These are phyloP conservation scores for Artemisia tridentata DNA, from an alignment of 129 eudicot genomes.

Conservation along the genomic window DNA sequence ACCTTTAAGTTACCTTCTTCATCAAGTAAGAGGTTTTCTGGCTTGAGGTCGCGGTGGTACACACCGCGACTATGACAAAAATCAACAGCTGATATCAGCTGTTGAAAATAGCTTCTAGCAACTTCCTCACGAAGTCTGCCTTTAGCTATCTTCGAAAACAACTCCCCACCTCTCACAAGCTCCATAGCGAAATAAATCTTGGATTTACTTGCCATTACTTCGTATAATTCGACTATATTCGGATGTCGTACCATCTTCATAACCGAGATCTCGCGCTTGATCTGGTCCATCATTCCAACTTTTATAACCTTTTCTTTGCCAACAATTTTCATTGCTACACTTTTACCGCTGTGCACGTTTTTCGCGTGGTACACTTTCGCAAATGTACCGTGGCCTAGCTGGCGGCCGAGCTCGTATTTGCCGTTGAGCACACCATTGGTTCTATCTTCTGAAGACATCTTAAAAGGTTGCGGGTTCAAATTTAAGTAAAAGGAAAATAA, in stretches of 20 bases:
- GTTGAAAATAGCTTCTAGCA: conserved; percentile 43
- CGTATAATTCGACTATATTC: conserved; percentile 36
- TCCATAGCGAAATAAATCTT: conserved; percentile 48
- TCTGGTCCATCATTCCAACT: conserved; percentile 44
- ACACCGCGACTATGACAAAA: conserved; percentile 43
- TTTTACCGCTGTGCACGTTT: conserved; percentile 34
- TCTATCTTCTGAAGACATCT: conserved; percentile 20
- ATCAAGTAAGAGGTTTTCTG: conserved; percentile 32
- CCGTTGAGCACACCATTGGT: conserved; percentile 30
- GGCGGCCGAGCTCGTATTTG: conserved; percentile 43
- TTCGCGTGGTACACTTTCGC: conserved; percentile 41
- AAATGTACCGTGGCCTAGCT: conserved; percentile 38
- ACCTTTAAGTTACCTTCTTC: conserved; percentile 44
- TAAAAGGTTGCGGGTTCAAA: too few relatives aligned
- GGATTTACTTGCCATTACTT: conserved; percentile 43
- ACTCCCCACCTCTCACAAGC: conserved; percentile 39
- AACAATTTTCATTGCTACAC: conserved; percentile 37
- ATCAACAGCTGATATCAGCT: conserved; percentile 38
- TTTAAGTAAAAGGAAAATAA: too few relatives aligned
- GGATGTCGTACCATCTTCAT: conserved; percentile 44
- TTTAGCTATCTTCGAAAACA: conserved; percentile 34
- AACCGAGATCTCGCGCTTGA: conserved; percentile 40
- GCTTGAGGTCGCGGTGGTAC: conserved; percentile 42
- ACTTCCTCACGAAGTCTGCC: conserved; percentile 36
- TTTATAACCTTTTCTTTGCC: conserved; percentile 40